A percentile compares a stretch with the other conserved stretches of the same genome.
Evolutionary conservation across 305 asterid species (phyloP).

Genomic region (Coffea humblotiana): DNA sequence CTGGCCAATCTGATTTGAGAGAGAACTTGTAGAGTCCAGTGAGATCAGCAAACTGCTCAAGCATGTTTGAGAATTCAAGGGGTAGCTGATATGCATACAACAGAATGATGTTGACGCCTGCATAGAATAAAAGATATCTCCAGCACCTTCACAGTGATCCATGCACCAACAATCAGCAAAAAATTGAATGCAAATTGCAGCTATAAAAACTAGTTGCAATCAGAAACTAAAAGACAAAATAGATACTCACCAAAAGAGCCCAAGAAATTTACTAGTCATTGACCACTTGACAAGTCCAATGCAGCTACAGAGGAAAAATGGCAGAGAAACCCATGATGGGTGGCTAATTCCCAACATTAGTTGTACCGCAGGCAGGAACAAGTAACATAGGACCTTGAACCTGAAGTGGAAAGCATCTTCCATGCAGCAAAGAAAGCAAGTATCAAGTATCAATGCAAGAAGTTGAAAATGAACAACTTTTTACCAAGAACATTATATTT

Average conservation of each 20-base stretch:
- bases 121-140: slow-evolving; percentile 86
- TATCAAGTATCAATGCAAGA: too few species aligned
- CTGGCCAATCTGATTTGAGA: slow-evolving; percentile 66
- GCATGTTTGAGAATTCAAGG: slow-evolving; percentile 51
- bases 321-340: slow-evolving; percentile 98
- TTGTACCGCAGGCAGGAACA: slow-evolving; percentile 93
- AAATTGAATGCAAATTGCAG: slow-evolving; percentile 13
- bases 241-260: slow-evolving; percentile 80
- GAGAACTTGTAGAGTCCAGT: slow-evolving; percentile 76
- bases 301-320: slow-evolving; percentile 91
- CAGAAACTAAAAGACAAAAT: slow-evolving; percentile 23
- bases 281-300: slow-evolving; percentile 97
- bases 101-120: slow-evolving; percentile 72
- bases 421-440: neutral
- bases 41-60: slow-evolving; percentile 46
- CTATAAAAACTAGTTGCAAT: neutral
- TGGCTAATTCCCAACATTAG: slow-evolving; percentile 88
- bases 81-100: slow-evolving; percentile 88
- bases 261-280: slow-evolving; percentile 89
- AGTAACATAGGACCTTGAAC: slow-evolving; percentile 35
- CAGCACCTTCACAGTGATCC: slow-evolving; percentile 81
- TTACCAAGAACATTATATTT: neutral
- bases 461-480: neutral
- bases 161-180: slow-evolving; percentile 32
- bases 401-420: slow-evolving; percentile 18